Percentiles rank a stretch among this genome's conserved stretches.
phyloP scores from a whole-genome alignment of 2,329 filamentous ascomycete species.

The Corinectria fuckeliana region DNA sequence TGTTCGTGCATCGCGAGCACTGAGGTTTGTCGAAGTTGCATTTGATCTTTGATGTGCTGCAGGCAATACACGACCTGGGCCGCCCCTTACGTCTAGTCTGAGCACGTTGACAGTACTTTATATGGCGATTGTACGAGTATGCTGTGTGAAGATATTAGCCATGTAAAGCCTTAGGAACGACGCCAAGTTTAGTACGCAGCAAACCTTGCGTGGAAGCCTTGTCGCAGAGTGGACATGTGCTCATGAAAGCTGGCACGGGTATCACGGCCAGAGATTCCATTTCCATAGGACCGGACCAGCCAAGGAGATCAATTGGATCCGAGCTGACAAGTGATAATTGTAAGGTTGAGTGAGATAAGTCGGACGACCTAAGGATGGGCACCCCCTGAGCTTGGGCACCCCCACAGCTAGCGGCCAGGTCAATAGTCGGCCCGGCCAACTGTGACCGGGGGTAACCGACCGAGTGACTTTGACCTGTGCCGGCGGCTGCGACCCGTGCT shows the following conservation, averaged over 20 bases:
- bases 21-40: conserved; percentile 33
- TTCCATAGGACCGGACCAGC: neutral
- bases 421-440: too few species aligned
- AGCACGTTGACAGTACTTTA: conserved; percentile 36
- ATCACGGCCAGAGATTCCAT: neutral
- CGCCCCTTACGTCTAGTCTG: conserved; percentile 35
- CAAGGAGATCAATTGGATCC: neutral
- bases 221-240: conserved; percentile 26
- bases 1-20: conserved; percentile 28
- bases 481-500: too few species aligned
- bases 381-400: too few species aligned
- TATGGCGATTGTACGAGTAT: conserved; percentile 32
- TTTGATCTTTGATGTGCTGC: conserved; percentile 32
- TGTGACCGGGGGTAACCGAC: too few species aligned
- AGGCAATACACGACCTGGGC: conserved; percentile 30
- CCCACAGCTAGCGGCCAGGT: too few species aligned
- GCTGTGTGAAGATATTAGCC: conserved; percentile 14
- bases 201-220: conserved; percentile 33
- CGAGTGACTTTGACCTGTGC: too few species aligned
- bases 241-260: conserved; percentile 23
- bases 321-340: neutral
- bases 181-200: neutral
- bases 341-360: too few species aligned
- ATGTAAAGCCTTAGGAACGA: too few species aligned
- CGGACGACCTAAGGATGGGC: too few species aligned